phyloP scores from a whole-genome alignment of 2,329 filamentous ascomycete genomes.

The Aspergillus pseudotamarii region DNA sequence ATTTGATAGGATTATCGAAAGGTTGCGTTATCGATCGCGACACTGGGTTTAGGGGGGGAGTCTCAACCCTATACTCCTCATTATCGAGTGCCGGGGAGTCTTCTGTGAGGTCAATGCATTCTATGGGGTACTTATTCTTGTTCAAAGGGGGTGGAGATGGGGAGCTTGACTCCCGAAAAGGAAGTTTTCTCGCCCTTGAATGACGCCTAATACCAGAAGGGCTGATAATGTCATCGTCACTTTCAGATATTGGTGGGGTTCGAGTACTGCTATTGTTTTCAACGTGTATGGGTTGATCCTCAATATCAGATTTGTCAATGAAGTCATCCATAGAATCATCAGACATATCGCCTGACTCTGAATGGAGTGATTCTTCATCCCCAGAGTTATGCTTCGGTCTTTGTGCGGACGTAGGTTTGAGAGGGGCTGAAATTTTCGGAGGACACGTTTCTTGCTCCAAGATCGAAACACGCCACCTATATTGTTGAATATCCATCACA shows the following conservation, averaged over 20 bases:
- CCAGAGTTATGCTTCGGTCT: slow-evolving; percentile 6
- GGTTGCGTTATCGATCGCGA: slow-evolving; percentile 11
- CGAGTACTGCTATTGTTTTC: slow-evolving; percentile 1
- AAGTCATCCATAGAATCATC: slow-evolving; percentile 31
- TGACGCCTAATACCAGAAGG: slow-evolving; percentile 23
- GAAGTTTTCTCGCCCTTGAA: slow-evolving; percentile 9
- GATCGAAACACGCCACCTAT: slow-evolving; percentile 49
- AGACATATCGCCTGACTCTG: slow-evolving; percentile 26
- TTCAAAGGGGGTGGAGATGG: slow-evolving; percentile 8
- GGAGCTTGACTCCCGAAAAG: slow-evolving; percentile 19
- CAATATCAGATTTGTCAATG: slow-evolving; percentile 28
- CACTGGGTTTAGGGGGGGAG: slow-evolving; percentile 39
- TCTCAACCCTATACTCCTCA: slow-evolving; percentile 33
- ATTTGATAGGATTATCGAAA: slow-evolving; percentile 7
- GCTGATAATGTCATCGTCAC: slow-evolving; percentile 28
- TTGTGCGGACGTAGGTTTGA: slow-evolving; percentile 13
- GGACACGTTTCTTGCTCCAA: slow-evolving; percentile 40
- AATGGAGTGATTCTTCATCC: slow-evolving; percentile 40
- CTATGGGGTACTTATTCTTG: slow-evolving; percentile 9
- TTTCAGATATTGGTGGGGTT: slow-evolving; percentile 20
- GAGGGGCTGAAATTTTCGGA: slow-evolving; percentile 24
- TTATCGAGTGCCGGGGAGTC: slow-evolving; percentile 20
- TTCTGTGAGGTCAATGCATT: slow-evolving; percentile 39
- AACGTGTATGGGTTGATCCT: neutral
- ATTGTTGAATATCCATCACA: slow-evolving; percentile 59